Percentiles rank a stretch among this genome's conserved stretches.
These are phyloP conservation scores for Mycena galopus DNA, from an alignment of 768 basidiomycete genomes.

Conservation along the genomic window DNA sequence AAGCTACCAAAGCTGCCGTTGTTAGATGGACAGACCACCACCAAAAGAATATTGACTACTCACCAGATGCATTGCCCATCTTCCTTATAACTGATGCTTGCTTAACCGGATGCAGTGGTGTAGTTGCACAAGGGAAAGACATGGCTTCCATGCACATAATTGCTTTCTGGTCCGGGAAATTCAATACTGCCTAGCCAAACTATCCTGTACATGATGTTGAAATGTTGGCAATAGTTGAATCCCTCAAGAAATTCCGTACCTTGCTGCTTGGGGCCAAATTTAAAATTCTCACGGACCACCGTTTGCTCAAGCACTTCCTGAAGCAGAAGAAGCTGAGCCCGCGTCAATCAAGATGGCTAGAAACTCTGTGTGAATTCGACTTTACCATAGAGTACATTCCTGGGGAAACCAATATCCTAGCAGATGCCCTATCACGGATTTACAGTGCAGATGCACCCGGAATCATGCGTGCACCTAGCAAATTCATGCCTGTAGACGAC, in stretches of 20 bases:
- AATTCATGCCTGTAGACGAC: constrained; percentile 15
- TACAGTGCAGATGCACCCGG: constrained; percentile 34
- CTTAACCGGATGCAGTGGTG: constrained; percentile 44
- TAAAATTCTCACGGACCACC: constrained; percentile 49
- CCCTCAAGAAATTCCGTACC: constrained; percentile 44
- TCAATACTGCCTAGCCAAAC: constrained; percentile 53
- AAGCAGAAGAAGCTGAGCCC: constrained; percentile 49
- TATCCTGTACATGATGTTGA: too few species aligned
- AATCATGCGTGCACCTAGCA: constrained; percentile 10
- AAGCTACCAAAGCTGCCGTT: constrained; percentile 48
- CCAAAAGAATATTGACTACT: constrained; percentile 40
- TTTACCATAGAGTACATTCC: not conserved
- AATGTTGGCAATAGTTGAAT: constrained; percentile 52
- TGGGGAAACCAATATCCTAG: constrained; percentile 49
- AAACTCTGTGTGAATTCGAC: constrained; percentile 43
- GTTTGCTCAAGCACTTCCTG: constrained; percentile 44
- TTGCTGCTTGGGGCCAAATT: constrained; percentile 49
- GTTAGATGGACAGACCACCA: constrained; percentile 35
- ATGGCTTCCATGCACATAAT: constrained; percentile 43
- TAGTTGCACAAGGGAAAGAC: constrained; percentile 40
- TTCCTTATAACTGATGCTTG: constrained; percentile 50
- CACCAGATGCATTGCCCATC: constrained; percentile 36
- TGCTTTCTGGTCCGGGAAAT: constrained; percentile 53
- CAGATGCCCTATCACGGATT: constrained; percentile 47
- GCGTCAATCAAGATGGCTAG: constrained; percentile 53